phyloP scores from a whole-genome alignment of 2,329 filamentous ascomycete genomes.

The Nigrospora sphaerica region DNA sequence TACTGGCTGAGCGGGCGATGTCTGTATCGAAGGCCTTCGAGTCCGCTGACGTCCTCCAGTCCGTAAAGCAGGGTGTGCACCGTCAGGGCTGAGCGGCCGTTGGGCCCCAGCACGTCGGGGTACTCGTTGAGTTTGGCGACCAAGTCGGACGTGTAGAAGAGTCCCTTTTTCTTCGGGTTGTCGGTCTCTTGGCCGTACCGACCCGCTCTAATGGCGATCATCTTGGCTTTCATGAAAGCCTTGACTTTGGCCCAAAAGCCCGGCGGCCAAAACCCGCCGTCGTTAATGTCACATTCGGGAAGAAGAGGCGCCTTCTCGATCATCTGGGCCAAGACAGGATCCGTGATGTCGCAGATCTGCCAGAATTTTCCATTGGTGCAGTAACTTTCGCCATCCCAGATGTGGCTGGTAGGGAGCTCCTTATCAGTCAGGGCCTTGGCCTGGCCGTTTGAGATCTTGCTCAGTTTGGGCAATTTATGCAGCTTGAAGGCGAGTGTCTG shows the following conservation, averaged over 20 bases:
- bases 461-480: constrained; percentile 31
- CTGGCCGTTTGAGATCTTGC: constrained; percentile 36
- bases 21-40: constrained; percentile 10
- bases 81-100: constrained; percentile 11
- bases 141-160: constrained; percentile 25
- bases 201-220: constrained; percentile 57
- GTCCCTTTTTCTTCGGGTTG: constrained; percentile 19
- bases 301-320: constrained; percentile 57
- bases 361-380: constrained; percentile 81
- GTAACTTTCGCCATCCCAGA: constrained; percentile 75
- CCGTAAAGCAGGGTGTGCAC: constrained; percentile 20
- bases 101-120: constrained; percentile 16
- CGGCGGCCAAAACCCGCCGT: constrained; percentile 78
- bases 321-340: constrained; percentile 63
- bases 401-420: constrained; percentile 49
- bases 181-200: constrained; percentile 41
- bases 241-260: constrained; percentile 79
- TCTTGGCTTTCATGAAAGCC: constrained; percentile 81
- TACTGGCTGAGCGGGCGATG: constrained; percentile 4
- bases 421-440: constrained; percentile 28
- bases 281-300: constrained; percentile 47
- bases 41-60: constrained; percentile 14
- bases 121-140: constrained; percentile 17
- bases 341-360: constrained; percentile 88
- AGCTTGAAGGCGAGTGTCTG: constrained; percentile 87